Percentiles rank a stretch among this genome's conserved stretches.
phyloP scores from a whole-genome alignment of 2,329 filamentous ascomycete species.

The Teratosphaeria viscida region DNA sequence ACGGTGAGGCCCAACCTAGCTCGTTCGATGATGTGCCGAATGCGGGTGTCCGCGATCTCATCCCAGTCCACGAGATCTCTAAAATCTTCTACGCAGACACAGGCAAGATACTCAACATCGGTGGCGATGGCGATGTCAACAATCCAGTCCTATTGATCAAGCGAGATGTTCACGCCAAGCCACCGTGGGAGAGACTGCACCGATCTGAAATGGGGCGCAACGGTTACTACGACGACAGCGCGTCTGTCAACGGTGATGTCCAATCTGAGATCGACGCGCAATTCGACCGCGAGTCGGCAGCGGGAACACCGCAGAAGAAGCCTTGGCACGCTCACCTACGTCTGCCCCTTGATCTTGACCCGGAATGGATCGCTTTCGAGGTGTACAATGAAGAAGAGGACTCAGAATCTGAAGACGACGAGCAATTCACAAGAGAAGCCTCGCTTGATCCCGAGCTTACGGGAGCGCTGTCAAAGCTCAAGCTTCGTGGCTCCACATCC shows the following conservation, averaged over 20 bases:
- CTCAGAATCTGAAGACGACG: conserved; percentile 39
- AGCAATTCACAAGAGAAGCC: conserved; percentile 3
- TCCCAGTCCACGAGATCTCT: conserved; percentile 65
- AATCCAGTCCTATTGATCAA: conserved; percentile 67
- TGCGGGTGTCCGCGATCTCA: conserved; percentile 55
- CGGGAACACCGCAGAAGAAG: conserved; percentile 8
- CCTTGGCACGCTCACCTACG: conserved; percentile 36
- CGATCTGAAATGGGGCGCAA: conserved; percentile 9
- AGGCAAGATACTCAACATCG: conserved; percentile 79
- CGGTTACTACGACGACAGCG: conserved; percentile 11
- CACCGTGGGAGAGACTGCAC: conserved; percentile 49
- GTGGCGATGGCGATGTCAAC: conserved; percentile 47
- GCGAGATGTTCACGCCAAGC: conserved; percentile 54
- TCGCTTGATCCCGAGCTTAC: conserved; percentile 33
- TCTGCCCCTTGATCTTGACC: conserved; percentile 66
- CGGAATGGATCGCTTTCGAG: conserved; percentile 86
- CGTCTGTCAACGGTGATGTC: conserved; percentile 20
- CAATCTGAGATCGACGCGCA: conserved; percentile 38
- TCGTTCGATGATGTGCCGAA: conserved; percentile 50
- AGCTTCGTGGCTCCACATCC: conserved; percentile 20
- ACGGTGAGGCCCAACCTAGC: conserved; percentile 45
- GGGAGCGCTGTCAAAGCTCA: conserved; percentile 37
- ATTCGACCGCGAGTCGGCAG: conserved; percentile 31
- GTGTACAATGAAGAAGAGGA: conserved; percentile 58
- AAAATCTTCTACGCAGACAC: conserved; percentile 93